phyloP scores from a whole-genome alignment of 2,329 filamentous ascomycete species.

The Beauveria medogensis region DNA sequence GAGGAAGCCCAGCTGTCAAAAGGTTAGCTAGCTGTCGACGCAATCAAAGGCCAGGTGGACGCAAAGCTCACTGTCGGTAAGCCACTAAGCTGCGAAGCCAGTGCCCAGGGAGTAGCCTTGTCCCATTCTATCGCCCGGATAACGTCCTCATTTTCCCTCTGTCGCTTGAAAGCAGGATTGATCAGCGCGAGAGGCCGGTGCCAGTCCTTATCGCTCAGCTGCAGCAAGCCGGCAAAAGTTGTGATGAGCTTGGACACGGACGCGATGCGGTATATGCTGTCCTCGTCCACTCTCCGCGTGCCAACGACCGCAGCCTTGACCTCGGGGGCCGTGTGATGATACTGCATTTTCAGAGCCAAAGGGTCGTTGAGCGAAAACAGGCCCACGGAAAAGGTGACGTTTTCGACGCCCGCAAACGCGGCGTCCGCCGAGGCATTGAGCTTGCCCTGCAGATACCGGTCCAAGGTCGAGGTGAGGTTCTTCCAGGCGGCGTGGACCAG shows the following conservation, averaged over 20 bases:
- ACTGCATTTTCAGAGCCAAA: neutral
- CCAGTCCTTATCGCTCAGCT: neutral
- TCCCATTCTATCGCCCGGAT: neutral
- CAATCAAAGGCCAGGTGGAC: too few species aligned
- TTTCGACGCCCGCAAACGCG: neutral
- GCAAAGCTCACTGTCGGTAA: neutral
- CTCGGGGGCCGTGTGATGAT: neutral
- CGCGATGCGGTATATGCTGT: slow-evolving; percentile 6
- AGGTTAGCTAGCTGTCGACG: neutral
- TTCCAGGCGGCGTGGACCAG: neutral
- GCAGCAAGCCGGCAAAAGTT: neutral
- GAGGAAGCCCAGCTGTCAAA: neutral
- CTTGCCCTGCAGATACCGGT: neutral
- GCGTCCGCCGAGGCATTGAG: neutral
- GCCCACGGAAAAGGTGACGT: slow-evolving; percentile 5
- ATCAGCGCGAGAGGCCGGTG: neutral
- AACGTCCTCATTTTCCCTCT: neutral
- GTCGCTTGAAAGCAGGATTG: neutral
- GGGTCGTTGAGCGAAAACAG: slow-evolving; percentile 7
- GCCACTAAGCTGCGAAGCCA: slow-evolving; percentile 7
- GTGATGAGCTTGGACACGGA: slow-evolving; percentile 6
- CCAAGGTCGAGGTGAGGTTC: neutral
- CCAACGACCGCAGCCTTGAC: neutral
- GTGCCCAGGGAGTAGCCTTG: slow-evolving; percentile 3
- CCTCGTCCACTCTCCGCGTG: neutral